Percentiles rank a stretch among this genome's conserved stretches.
Evolutionary conservation across 2,329 filamentous ascomycete genomes (phyloP).

Genomic region (Monilinia vaccinii-corymbosi): DNA sequence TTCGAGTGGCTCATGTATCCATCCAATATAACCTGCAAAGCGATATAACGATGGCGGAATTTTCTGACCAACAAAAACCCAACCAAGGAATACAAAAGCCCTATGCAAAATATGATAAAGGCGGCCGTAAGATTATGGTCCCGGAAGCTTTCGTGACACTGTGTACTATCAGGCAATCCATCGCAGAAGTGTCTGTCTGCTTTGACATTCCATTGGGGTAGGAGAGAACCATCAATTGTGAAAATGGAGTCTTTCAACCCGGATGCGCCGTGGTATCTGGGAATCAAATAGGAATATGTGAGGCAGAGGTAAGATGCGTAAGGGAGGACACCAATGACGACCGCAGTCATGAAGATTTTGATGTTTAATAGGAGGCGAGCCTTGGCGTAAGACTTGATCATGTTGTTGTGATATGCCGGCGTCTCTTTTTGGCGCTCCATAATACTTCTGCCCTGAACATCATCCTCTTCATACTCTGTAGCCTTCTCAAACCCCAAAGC

Average conservation of each 20-base stretch:
- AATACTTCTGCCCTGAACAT: no score
- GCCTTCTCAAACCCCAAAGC: neutral
- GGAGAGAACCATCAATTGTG: neutral
- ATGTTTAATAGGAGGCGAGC: neutral
- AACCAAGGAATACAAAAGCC: neutral
- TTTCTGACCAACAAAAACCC: neutral
- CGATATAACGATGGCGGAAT: no score
- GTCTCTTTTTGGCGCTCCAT: neutral
- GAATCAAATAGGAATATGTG: neutral
- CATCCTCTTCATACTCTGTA: no score
- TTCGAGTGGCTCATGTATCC: neutral
- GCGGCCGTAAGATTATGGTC: neutral
- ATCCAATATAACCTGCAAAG: neutral
- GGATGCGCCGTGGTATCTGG: neutral
- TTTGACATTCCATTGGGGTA: neutral
- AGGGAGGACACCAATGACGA: neutral
- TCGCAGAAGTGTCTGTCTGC: neutral
- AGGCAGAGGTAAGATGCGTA: neutral
- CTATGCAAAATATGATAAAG: neutral
- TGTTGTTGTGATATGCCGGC: neutral
- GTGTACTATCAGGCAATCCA: neutral
- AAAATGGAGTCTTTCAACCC: neutral
- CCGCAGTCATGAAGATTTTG: neutral
- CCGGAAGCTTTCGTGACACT: neutral
- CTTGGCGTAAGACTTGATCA: neutral